These are phyloP conservation scores for Crithidia acanthocephali DNA, from an alignment of 208 protist species.

Conservation along the genomic window DNA sequence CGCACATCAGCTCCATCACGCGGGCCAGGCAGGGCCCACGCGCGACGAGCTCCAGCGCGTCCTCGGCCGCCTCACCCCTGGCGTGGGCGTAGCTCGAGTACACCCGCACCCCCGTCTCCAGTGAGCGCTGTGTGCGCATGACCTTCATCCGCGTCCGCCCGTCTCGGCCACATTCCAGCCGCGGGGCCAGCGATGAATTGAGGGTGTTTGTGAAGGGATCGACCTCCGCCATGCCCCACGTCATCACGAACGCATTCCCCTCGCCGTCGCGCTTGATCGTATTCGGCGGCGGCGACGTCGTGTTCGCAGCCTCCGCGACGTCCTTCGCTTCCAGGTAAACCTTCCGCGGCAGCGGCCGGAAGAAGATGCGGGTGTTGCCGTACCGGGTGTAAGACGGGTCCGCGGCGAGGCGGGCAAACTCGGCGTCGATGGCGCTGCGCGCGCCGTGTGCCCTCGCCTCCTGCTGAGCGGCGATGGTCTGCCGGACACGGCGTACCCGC, in stretches of 20 bases:
- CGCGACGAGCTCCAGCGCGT: not conserved
- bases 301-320: not conserved
- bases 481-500: not conserved
- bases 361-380: slow-evolving; percentile 37
- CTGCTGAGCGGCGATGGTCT: not conserved
- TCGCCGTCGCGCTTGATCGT: slow-evolving; percentile 23
- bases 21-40: slow-evolving; percentile 23
- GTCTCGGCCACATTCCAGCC: not conserved
- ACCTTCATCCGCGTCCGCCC: slow-evolving; percentile 14
- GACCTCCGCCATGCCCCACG: slow-evolving; percentile 22
- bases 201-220: slow-evolving; percentile 15
- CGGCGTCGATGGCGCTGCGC: slow-evolving; percentile 19
- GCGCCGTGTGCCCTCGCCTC: not conserved
- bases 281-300: not conserved
- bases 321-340: slow-evolving; percentile 17
- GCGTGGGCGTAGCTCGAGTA: slow-evolving; percentile 9
- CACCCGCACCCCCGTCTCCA: slow-evolving; percentile 11
- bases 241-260: slow-evolving; percentile 19
- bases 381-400: slow-evolving; percentile 41
- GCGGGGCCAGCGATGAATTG: not conserved
- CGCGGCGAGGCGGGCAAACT: slow-evolving; percentile 23
- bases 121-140: slow-evolving; percentile 11
- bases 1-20: slow-evolving; percentile 41
- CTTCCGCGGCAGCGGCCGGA: slow-evolving; percentile 36
- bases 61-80: not conserved